Evolutionary conservation across 148 eudicot species (phyloP), one percentile per base, ranked within the genome.

Genomic region (Fagopyrum tataricum): DNA sequence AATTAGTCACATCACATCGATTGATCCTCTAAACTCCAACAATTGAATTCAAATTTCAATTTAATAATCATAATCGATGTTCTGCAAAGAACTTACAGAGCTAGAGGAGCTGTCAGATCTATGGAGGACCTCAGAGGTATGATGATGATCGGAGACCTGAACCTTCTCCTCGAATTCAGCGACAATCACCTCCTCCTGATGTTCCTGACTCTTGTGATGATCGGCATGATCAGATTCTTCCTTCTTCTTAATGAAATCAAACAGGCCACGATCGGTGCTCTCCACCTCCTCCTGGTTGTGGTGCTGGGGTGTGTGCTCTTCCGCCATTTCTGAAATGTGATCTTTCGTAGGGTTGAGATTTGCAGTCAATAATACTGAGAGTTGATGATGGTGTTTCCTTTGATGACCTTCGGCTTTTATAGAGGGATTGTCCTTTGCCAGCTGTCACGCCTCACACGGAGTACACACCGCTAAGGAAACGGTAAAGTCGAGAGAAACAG

Each of bases 31-130:
- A 37, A 24, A 40, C 1, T 43, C 1, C 39, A 2, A 58, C 14
- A 11, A 58, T 24, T 37, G 64, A 58, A 58, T 20, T 55, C 23
- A 24, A 31, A 31, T 1, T 53, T 20, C 3, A 55, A 20, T 20
- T 31, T 4, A 21, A 55, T 55, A 1, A 3, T 18, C 4, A 11
- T 2, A 15, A 15, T 49, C 15, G 18, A 49, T 15, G 47, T 18
- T 41, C 20, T 67, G 46, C 14, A 37, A 67, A 31, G 37, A 18
- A 23, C 72, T 44, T 70, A 70, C 72, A 44, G 72, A 70, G 72
- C 72, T 70, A 18, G 72, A 70, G 49, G 51, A 42, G 52, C 72
- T 70, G 72, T 46, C 49, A 43, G 72, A 70, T 70, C 72, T 51
- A 7, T 20, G 72, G 39, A 70, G 26, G 44, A 37, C 40, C 47